These are phyloP conservation scores for Juglanconis sp. DNA, from an alignment of 2,329 filamentous ascomycete genomes.

Conservation along the genomic window DNA sequence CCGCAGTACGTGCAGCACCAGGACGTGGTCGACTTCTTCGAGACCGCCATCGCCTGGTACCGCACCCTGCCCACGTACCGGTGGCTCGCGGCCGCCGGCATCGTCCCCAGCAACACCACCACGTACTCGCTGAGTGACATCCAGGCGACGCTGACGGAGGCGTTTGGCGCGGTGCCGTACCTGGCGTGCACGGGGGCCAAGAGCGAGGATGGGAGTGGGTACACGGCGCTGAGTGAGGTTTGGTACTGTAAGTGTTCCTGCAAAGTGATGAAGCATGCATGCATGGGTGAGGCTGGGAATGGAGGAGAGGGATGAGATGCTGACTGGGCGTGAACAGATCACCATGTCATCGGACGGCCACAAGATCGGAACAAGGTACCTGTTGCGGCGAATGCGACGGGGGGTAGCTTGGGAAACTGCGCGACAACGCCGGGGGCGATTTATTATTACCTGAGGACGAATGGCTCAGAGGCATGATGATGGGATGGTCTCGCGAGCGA, in stretches of 20 bases:
- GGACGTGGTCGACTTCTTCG: constrained; percentile 63
- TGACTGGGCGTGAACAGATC: constrained; percentile 29
- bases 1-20: constrained; percentile 52
- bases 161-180: constrained; percentile 55
- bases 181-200: constrained; percentile 58
- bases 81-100: constrained; percentile 54
- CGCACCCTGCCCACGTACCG: constrained; percentile 55
- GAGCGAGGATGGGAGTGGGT: constrained; percentile 52
- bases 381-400: constrained; percentile 42
- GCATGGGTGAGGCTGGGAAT: neutral
- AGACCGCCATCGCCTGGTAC: constrained; percentile 58
- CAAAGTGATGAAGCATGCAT: neutral
- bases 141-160: constrained; percentile 44
- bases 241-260: constrained; percentile 51
- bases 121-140: constrained; percentile 52
- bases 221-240: constrained; percentile 57
- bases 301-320: too few species aligned
- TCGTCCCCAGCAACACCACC: constrained; percentile 57
- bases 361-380: constrained; percentile 49
- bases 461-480: constrained; percentile 31
- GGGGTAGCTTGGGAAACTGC: constrained; percentile 50
- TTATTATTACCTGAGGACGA: constrained; percentile 50
- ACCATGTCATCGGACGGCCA: constrained; percentile 55
- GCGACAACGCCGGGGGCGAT: constrained; percentile 51
- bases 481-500: neutral